Conservation (phyloP, 148 eudicot species). For the Oxyria digyna region DNA sequence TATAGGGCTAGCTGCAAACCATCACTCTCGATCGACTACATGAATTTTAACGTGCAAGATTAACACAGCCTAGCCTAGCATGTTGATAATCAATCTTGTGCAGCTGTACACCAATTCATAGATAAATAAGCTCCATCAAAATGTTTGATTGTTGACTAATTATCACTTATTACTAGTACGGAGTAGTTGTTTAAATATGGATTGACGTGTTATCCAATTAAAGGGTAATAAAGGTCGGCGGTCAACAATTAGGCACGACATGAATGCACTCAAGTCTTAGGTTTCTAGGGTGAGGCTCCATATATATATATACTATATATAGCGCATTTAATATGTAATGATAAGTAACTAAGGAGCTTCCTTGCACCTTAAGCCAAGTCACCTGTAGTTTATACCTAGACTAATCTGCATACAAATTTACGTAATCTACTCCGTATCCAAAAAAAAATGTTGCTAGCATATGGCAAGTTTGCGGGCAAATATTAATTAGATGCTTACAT, state of each 20-base stretch:
- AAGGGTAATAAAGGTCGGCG: background rate
- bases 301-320: too few species aligned
- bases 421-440: too few species aligned
- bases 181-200: background rate
- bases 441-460: too few species aligned
- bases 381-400: too few species aligned
- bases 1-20: background rate
- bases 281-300: too few species aligned
- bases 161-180: background rate
- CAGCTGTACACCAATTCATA: background rate
- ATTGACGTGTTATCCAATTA: background rate
- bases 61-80: background rate
- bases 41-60: background rate
- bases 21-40: too few species aligned
- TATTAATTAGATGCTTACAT: too few species aligned
- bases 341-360: too few species aligned
- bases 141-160: background rate
- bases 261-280: background rate
- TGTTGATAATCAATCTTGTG: background rate
- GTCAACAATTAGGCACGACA: background rate
- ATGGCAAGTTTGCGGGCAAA: too few species aligned
- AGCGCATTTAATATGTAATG: too few species aligned
- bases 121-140: background rate
- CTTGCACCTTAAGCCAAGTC: too few species aligned
- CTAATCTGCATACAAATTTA: too few species aligned